phyloP scores from a whole-genome alignment of 805 yeast species.

The Tetrapisispora fleetii region DNA sequence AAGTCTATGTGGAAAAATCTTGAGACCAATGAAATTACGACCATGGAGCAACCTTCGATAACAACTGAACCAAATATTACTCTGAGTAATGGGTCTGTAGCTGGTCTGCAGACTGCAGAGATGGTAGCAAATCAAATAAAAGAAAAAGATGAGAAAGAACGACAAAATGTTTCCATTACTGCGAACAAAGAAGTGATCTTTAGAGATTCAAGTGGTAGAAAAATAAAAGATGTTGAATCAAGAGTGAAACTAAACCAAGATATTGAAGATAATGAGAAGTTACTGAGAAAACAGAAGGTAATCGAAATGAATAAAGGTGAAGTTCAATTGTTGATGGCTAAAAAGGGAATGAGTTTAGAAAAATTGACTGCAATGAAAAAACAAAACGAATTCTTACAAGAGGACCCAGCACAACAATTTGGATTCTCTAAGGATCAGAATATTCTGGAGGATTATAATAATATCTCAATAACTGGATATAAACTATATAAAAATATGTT shows the following conservation, averaged over 20 bases:
- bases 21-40: slow-evolving; percentile 16
- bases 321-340: slow-evolving; percentile 23
- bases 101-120: slow-evolving; percentile 41
- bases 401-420: slow-evolving; percentile 2
- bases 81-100: slow-evolving; percentile 29
- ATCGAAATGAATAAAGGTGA: slow-evolving; percentile 31
- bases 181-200: slow-evolving; percentile 34
- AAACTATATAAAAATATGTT: slow-evolving; percentile 39
- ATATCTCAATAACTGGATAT: slow-evolving; percentile 33
- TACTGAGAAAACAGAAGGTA: slow-evolving; percentile 25
- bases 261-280: slow-evolving; percentile 23
- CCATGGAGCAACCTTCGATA: background rate
- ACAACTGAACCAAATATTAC: slow-evolving; percentile 1
- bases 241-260: slow-evolving; percentile 12
- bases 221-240: slow-evolving; percentile 28
- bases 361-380: background rate
- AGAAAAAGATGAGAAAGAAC: slow-evolving; percentile 22
- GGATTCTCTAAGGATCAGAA: background rate
- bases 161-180: slow-evolving; percentile 6
- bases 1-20: slow-evolving; percentile 22
- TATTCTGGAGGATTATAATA: too few species aligned
- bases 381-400: background rate
- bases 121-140: slow-evolving; percentile 32
- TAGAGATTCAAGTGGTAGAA: slow-evolving; percentile 55
- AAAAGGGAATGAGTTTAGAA: slow-evolving; percentile 1